These are phyloP conservation scores for Suillus subaureus DNA, from an alignment of 768 basidiomycete genomes.

Conservation along the genomic window DNA sequence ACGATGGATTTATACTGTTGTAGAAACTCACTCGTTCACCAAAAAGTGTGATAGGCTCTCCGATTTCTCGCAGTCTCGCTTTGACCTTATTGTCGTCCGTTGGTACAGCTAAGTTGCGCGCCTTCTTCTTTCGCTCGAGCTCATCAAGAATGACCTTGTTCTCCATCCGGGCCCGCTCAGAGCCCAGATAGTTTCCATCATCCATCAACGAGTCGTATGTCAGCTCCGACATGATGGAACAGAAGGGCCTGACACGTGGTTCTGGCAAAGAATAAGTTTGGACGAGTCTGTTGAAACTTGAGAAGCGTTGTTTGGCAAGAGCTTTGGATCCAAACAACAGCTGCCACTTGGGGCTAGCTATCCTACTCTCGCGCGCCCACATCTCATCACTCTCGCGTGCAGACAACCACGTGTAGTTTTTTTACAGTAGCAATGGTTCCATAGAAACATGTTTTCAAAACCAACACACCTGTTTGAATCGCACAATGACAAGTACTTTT, in stretches of 20 bases:
- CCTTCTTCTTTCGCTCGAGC: slow-evolving; percentile 97
- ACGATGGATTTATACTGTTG: slow-evolving; percentile 6
- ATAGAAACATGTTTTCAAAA: neutral
- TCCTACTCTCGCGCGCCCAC: neutral
- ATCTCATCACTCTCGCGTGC: neutral
- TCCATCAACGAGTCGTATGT: slow-evolving; percentile 76
- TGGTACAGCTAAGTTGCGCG: slow-evolving; percentile 90
- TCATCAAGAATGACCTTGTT: slow-evolving; percentile 91
- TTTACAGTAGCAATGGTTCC: neutral
- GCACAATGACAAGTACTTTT: neutral
- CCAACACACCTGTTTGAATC: neutral
- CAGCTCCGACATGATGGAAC: slow-evolving; percentile 64
- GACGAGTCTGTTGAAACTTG: neutral
- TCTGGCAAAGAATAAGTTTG: slow-evolving; percentile 19
- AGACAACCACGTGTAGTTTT: neutral
- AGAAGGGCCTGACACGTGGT: slow-evolving; percentile 4
- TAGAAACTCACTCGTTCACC: slow-evolving; percentile 84
- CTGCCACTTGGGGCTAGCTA: slow-evolving; percentile 14
- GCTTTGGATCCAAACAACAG: slow-evolving; percentile 36
- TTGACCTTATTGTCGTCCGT: slow-evolving; percentile 96
- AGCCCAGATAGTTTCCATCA: slow-evolving; percentile 74
- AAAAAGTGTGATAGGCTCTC: slow-evolving; percentile 96
- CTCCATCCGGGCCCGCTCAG: slow-evolving; percentile 75
- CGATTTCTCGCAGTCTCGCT: slow-evolving; percentile 86
- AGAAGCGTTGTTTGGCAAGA: slow-evolving; percentile 36